Conservation (phyloP, 148 eudicot genomes). For the Camellia lanceoleosa region DNA sequence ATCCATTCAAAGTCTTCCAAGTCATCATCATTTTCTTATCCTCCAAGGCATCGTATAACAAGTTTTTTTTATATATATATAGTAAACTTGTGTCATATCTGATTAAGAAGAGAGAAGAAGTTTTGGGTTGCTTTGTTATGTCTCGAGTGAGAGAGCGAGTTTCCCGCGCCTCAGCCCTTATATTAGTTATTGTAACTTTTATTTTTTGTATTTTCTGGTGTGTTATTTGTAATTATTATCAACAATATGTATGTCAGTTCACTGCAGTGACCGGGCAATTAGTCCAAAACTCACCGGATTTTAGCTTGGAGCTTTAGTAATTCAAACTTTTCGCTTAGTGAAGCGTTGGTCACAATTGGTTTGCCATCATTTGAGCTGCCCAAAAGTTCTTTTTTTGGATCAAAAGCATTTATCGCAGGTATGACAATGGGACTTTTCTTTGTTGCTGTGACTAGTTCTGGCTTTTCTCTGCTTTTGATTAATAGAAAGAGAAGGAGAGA, state of each 20-base stretch:
- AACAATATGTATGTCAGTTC: constrained; percentile 27
- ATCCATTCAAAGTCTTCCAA: too few relatives aligned
- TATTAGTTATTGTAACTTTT: too few relatives aligned
- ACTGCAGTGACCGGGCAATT: constrained; percentile 14
- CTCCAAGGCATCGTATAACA: too few relatives aligned
- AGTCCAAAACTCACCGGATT: constrained; percentile 17
- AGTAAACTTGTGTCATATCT: too few relatives aligned
- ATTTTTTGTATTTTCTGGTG: too few relatives aligned
- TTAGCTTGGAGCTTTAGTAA: constrained; percentile 28
- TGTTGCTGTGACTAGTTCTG: background rate
- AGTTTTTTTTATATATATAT: too few relatives aligned
- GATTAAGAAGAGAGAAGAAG: too few relatives aligned
- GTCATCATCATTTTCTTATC: too few relatives aligned
- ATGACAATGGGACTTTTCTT: constrained; percentile 17
- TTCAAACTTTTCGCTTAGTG: constrained; percentile 14
- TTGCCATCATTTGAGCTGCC: constrained; percentile 22
- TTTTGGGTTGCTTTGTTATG: too few relatives aligned
- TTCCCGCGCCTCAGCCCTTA: too few relatives aligned
- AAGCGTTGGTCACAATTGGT: constrained; percentile 7
- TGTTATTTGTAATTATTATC: too few relatives aligned
- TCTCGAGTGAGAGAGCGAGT: too few relatives aligned
- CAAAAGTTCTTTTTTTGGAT: constrained; percentile 11
- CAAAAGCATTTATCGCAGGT: constrained; percentile 20
- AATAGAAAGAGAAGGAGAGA: constrained; percentile 17
- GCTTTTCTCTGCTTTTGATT: background rate